These are phyloP conservation scores for Dictyostelium brefeldianum DNA, from an alignment of 78 protist genomes.

Conservation along the genomic window DNA sequence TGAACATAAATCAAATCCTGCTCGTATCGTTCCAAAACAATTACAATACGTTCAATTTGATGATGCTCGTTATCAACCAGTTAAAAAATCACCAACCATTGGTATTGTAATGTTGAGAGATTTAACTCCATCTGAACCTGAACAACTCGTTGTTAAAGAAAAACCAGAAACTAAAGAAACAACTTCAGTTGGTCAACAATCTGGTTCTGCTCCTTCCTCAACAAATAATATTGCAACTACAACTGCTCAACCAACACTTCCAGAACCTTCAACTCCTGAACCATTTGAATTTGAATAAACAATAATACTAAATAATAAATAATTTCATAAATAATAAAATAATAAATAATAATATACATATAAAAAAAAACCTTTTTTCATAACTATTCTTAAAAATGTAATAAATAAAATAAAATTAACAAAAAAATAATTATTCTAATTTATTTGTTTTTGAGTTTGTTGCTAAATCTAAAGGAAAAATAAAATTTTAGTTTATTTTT, in stretches of 20 bases:
- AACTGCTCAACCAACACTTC: conserved; percentile 6
- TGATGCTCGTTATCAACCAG: conserved; percentile 84
- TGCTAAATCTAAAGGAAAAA: too few relatives aligned
- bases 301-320: background rate
- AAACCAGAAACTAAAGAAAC: conserved; percentile 46
- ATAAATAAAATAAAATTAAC: background rate
- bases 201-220: background rate
- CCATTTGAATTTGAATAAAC: conserved; percentile 82
- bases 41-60: conserved; percentile 44
- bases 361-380: too few relatives aligned
- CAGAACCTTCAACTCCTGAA: conserved; percentile 83
- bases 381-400: too few relatives aligned
- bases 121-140: conserved; percentile 63
- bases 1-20: conserved; percentile 91
- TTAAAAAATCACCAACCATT: conserved; percentile 55
- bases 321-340: background rate
- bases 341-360: background rate
- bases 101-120: conserved; percentile 83
- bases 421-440: too few relatives aligned
- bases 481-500: too few relatives aligned
- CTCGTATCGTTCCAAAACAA: conserved; percentile 92
- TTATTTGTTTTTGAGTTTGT: too few relatives aligned
- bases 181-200: background rate
- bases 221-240: conserved; percentile 16
- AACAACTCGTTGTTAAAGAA: conserved; percentile 76